Evolutionary conservation across 768 basidiomycete genomes (phyloP).

Genomic region (Asterophora parasitica): DNA sequence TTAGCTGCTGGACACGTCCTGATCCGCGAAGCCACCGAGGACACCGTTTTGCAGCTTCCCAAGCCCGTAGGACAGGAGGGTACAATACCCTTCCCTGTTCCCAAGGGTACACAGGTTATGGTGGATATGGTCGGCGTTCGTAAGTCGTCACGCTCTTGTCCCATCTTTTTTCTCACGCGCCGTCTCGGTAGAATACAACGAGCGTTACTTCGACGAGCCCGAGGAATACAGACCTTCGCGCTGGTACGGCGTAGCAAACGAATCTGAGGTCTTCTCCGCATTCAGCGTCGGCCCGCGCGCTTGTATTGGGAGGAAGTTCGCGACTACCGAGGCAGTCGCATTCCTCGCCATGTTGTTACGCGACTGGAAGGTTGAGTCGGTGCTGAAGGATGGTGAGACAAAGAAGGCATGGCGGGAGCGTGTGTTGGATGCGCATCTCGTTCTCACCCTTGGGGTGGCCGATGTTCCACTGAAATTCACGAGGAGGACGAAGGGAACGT

Average conservation of each 20-base stretch:
- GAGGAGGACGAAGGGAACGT: conserved; percentile 17
- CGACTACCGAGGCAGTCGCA: conserved; percentile 45
- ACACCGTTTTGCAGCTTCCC: conserved; percentile 36
- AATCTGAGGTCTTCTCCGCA: conserved; percentile 40
- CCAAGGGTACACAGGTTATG: conserved; percentile 36
- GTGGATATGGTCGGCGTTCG: conserved; percentile 48
- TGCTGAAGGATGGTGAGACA: conserved; percentile 35
- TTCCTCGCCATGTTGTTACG: conserved; percentile 48
- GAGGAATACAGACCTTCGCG: conserved; percentile 45
- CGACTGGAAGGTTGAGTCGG: conserved; percentile 48
- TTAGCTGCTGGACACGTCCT: conserved; percentile 36
- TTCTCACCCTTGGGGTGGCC: conserved; percentile 31
- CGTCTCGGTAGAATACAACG: conserved; percentile 38
- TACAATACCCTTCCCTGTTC: conserved; percentile 28
- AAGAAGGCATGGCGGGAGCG: conserved; percentile 31
- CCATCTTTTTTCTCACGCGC: not conserved
- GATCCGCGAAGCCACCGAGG: conserved; percentile 39
- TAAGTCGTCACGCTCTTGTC: conserved; percentile 23
- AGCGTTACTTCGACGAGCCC: conserved; percentile 45
- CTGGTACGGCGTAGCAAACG: conserved; percentile 39
- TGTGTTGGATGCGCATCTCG: conserved; percentile 33
- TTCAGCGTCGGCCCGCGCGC: conserved; percentile 50
- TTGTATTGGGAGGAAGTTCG: conserved; percentile 55
- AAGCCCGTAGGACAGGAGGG: conserved; percentile 39
- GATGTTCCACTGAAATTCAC: conserved; percentile 30